Conservation (phyloP, 75 land plant species). For the Pinus taeda region DNA sequence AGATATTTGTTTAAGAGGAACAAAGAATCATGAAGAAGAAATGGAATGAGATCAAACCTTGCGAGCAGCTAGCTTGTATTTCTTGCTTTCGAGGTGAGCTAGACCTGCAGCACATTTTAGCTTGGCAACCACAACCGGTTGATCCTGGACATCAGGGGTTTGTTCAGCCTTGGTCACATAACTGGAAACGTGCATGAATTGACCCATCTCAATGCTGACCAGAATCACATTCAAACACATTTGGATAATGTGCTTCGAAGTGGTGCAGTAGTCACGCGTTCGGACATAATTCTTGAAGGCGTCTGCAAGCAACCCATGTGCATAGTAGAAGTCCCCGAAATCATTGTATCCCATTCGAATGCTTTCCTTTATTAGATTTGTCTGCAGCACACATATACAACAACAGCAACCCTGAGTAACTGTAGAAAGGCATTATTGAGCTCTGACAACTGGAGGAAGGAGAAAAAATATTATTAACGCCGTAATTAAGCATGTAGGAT, state of each 20-base stretch:
- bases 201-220: constrained; percentile 97
- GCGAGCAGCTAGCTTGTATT: constrained; percentile 96
- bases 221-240: constrained; percentile 95
- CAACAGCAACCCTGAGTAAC: neutral
- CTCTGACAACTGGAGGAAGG: no score
- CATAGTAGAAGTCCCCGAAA: constrained; percentile 88
- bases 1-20: neutral
- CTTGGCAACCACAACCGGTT: constrained; percentile 49
- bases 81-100: constrained; percentile 74
- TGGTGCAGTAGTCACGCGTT: constrained; percentile 96
- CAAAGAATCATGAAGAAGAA: neutral
- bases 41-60: constrained; percentile 50
- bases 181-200: constrained; percentile 87
- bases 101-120: constrained; percentile 85
- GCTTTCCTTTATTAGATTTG: constrained; percentile 96
- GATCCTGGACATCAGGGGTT: constrained; percentile 73
- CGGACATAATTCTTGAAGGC: constrained; percentile 92
- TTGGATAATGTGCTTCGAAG: constrained; percentile 85
- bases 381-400: constrained; percentile 37
- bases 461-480: no score
- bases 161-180: constrained; percentile 95
- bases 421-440: neutral
- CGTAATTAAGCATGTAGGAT: no score
- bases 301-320: constrained; percentile 82
- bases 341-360: constrained; percentile 99